Base-by-base conservation (phyloP, 129 eudicot species). In the Artemisia annua region DNA sequence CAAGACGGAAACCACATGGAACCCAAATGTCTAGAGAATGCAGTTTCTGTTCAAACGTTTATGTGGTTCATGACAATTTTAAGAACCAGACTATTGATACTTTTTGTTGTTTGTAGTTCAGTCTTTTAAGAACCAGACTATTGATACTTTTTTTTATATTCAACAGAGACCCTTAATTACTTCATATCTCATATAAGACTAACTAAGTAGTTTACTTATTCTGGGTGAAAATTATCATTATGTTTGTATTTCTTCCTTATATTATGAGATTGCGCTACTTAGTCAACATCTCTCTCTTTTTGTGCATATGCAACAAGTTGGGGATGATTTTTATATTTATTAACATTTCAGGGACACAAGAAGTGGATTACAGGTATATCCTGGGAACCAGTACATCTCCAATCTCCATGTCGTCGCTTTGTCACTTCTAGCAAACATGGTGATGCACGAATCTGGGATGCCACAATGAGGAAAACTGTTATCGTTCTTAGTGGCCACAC, bases 381-480 rank as follows among this genome's bases (percentile, higher is more conserved):
- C 26, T 94, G 98, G 98, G 98, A 94, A 78, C 98, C 98, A 13
- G 80, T 79, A 69, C 98, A 94, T 75, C 93, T 94, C 7, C 83
- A 58, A 56, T 79, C 97, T 62, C 98, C 98, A 30, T 80, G 84
- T 62, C 93, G 98, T 28, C 98, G 98, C 28, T 94, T 94, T 81
- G 98, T 94, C 16, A 87, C 93, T 59, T 79, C 98, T 58, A 94
- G 98, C 76, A 94, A 94, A 90, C 97, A 94, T 73, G 98, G 98
- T 4, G 97, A 94, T 85, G 97, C 98, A 62, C 88, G 98, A 12
- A 90, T 94, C 79, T 94, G 98, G 98, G 98, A 94, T 30, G 86
- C 75, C 63, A 13, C 87, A 14, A 61, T 79, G 81, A 87, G 79
- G 46, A 94, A 85, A 83, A 87, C 88, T 79, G 87, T 90, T 54